These are phyloP conservation scores for Phytophthora cactorum DNA, from an alignment of 352 stramenopile species.

Conservation along the genomic window DNA sequence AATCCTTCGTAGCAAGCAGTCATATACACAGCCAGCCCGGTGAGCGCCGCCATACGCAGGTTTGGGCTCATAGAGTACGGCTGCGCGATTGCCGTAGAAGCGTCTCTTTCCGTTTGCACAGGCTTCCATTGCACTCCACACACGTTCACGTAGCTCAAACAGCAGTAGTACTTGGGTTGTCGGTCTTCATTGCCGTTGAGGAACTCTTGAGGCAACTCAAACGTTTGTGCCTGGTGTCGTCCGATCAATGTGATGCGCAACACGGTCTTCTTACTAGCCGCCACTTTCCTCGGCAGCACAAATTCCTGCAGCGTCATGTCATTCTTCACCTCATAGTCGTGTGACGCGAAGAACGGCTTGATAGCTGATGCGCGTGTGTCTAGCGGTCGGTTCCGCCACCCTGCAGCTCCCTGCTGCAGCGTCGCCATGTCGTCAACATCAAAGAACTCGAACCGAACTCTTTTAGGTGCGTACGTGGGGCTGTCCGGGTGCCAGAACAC, in stretches of 20 bases:
- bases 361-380: constrained; percentile 19
- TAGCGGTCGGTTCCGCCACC: constrained; percentile 11
- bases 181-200: constrained; percentile 47
- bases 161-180: constrained; percentile 81
- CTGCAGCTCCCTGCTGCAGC: constrained; percentile 11
- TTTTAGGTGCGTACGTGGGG: constrained; percentile 74
- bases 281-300: constrained; percentile 54
- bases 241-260: constrained; percentile 70
- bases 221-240: constrained; percentile 77
- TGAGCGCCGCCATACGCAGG: constrained; percentile 49
- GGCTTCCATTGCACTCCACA: constrained; percentile 51
- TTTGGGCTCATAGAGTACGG: constrained; percentile 39
- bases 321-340: constrained; percentile 62
- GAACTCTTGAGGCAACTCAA: constrained; percentile 63
- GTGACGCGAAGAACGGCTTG: constrained; percentile 65
- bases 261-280: constrained; percentile 44
- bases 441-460: constrained; percentile 80
- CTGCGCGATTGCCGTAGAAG: constrained; percentile 8
- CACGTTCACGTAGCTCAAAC: constrained; percentile 79
- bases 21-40: constrained; percentile 65
- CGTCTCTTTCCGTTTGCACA: constrained; percentile 1
- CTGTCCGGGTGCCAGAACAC: constrained; percentile 82
- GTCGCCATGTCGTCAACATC: constrained; percentile 35
- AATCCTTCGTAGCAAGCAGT: constrained; percentile 66
- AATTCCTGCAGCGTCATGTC: constrained; percentile 80